phyloP scores from a whole-genome alignment of 495 filamentous ascomycete genomes.

The Chaetomidium leptoderma region DNA sequence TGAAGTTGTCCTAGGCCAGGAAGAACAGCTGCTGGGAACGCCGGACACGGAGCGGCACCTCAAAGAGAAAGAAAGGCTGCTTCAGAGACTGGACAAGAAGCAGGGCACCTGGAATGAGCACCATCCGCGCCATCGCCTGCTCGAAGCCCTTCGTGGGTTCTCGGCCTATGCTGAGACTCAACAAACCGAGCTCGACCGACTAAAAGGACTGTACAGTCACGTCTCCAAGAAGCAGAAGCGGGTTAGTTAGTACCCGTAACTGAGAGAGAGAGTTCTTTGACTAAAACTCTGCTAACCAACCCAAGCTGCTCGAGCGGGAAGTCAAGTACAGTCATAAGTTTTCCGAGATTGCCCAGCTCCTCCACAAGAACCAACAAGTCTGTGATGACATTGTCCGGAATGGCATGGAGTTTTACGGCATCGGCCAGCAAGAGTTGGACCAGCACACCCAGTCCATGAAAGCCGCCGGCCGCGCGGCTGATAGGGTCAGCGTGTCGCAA shows the following conservation, averaged over 20 bases:
- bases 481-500: constrained; percentile 39
- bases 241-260: background rate
- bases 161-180: constrained; percentile 27
- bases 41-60: constrained; percentile 6
- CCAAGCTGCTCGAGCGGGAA: constrained; percentile 11
- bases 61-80: constrained; percentile 15
- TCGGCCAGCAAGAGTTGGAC: constrained; percentile 29
- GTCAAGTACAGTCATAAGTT: constrained; percentile 30
- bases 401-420: constrained; percentile 30
- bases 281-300: background rate
- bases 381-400: constrained; percentile 27
- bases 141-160: constrained; percentile 33
- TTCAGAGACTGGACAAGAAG: constrained; percentile 11
- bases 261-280: background rate
- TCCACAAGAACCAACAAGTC: constrained; percentile 28
- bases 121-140: constrained; percentile 29
- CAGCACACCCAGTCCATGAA: constrained; percentile 24
- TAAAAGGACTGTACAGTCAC: constrained; percentile 27
- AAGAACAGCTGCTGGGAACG: background rate
- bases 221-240: constrained; percentile 26
- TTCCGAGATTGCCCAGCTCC: constrained; percentile 18
- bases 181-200: constrained; percentile 23
- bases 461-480: constrained; percentile 18
- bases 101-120: constrained; percentile 19
- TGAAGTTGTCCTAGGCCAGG: background rate